Conservation (phyloP, 495 filamentous ascomycete species). For the Hypoxylon perforatum region DNA sequence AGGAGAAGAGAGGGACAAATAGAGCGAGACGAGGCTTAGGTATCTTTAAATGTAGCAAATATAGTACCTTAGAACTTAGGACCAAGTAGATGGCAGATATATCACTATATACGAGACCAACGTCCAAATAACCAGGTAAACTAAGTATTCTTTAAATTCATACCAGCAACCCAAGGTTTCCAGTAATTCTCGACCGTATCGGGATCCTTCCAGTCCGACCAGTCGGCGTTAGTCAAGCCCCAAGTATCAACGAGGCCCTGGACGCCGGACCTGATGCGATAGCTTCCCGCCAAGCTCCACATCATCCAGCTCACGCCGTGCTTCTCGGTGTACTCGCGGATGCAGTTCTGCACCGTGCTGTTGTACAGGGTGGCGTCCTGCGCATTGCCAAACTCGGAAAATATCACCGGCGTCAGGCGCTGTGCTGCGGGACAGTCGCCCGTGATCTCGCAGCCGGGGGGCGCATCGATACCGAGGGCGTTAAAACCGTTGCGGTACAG, state of each 20-base stretch:
- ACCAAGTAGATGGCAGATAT: no score
- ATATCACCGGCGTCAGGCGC: conserved; percentile 56
- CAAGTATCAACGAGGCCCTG: conserved; percentile 62
- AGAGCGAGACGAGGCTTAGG: no score
- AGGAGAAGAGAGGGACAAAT: no score
- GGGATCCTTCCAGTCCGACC: conserved; percentile 53
- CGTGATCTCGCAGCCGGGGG: conserved; percentile 44
- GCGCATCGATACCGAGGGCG: conserved; percentile 53
- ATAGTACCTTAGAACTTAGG: no score
- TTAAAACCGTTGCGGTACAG: conserved; percentile 62
- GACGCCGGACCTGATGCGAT: conserved; percentile 61
- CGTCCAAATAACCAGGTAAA: not conserved
- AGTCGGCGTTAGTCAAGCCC: conserved; percentile 55
- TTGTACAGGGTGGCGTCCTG: conserved; percentile 53
- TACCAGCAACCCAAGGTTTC: conserved; percentile 51
- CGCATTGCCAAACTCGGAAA: conserved; percentile 62
- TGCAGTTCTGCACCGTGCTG: conserved; percentile 58
- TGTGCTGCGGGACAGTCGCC: conserved; percentile 39
- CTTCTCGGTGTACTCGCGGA: conserved; percentile 57
- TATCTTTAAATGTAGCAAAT: no score
- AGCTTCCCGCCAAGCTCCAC: conserved; percentile 67
- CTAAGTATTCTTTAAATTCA: conserved; percentile 39
- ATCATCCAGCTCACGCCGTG: conserved; percentile 64
- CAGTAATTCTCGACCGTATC: conserved; percentile 49
- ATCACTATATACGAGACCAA: no score